Evolutionary conservation across 2,329 filamentous ascomycete genomes (phyloP).

Genomic region (Dothiorella sarmentorum): DNA sequence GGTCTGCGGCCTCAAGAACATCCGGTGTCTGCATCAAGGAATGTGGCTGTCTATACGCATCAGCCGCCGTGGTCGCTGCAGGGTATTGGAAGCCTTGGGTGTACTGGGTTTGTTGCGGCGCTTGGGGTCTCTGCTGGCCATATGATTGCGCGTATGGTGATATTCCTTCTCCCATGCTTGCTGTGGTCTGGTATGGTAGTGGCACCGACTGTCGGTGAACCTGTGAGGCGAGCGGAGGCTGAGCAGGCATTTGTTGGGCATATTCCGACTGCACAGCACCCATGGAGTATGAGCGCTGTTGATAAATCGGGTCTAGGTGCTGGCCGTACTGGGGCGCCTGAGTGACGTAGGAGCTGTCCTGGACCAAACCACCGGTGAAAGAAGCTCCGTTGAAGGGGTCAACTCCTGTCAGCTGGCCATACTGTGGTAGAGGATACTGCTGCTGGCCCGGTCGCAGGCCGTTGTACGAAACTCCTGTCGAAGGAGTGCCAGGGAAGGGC

Average conservation of each 20-base stretch:
- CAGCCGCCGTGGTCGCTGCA: conserved; percentile 16
- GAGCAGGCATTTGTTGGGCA: neutral
- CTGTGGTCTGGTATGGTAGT: conserved; percentile 8
- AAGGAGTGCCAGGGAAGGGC: neutral
- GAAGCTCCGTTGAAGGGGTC: conserved; percentile 5
- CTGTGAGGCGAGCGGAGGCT: neutral
- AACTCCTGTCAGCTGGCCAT: conserved; percentile 4
- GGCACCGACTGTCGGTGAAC: conserved; percentile 4
- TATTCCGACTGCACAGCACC: conserved; percentile 6
- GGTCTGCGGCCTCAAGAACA: conserved; percentile 14
- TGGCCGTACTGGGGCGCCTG: conserved; percentile 7
- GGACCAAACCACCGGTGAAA: conserved; percentile 1
- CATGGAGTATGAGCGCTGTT: conserved; percentile 12
- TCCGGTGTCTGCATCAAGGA: conserved; percentile 8
- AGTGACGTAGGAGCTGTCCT: conserved; percentile 2
- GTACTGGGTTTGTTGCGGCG: conserved; percentile 14
- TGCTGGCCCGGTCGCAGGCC: conserved; percentile 1
- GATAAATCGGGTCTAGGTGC: neutral
- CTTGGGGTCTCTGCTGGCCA: conserved; percentile 10
- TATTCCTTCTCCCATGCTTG: conserved; percentile 4
- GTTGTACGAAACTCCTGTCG: neutral
- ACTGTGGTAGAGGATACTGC: conserved; percentile 13
- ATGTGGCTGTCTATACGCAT: conserved; percentile 12
- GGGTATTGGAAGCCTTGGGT: conserved; percentile 15
- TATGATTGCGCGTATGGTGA: neutral